Base-by-base conservation (phyloP, 805 yeast species). In the Hanseniaspora pseudoguilliermondii region DNA sequence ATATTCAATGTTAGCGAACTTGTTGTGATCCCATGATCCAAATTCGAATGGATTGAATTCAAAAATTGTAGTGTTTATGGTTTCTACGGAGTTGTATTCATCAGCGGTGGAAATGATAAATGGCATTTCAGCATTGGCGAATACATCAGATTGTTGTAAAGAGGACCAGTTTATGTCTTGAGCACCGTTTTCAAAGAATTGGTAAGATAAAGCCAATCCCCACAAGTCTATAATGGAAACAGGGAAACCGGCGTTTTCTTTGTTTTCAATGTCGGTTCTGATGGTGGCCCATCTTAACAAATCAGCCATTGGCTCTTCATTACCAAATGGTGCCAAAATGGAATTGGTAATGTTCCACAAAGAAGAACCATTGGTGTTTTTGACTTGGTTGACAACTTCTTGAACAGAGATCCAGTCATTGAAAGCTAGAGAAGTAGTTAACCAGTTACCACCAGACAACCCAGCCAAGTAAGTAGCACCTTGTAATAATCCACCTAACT, bases 21-120 rank as follows among this genome's bases (percentile, higher is more conserved):
- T 71, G 57, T 76, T 73, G 21, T 88, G 86, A 64, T 89, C 96
- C 95, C 95, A 88, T 2, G 95, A 82, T 7, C 96, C 96, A 65
- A 89, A 70, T 65, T 83, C 86, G 62, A 72, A 82, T 15, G 95
- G 91, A 54, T 75, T 76, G 62, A 80, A 68, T 60, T 81, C 80
- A 59, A 81, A 80, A 49, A 75, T 78, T 1, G 96, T 86, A 2
- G 95, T 83, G 71, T 86, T 88, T 57, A 86, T 71, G 54, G 84
- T 73, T 7, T 59, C 57, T 2, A 84, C 74, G 21, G 80, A 81
- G 11, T 86, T 86, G 21, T 77, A 73, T 67, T 88, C 73, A 64
- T 80, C 81, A 15, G 82, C 78, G 60, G 77, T 84, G 60, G 77
- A 72, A 62, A 83, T 80, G 57, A 84, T 95, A 73, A 78, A 86